Evolutionary conservation across 2,329 filamentous ascomycete genomes (phyloP), one percentile per base, ranked within the genome.

Genomic region (Fusarium scirpi): DNA sequence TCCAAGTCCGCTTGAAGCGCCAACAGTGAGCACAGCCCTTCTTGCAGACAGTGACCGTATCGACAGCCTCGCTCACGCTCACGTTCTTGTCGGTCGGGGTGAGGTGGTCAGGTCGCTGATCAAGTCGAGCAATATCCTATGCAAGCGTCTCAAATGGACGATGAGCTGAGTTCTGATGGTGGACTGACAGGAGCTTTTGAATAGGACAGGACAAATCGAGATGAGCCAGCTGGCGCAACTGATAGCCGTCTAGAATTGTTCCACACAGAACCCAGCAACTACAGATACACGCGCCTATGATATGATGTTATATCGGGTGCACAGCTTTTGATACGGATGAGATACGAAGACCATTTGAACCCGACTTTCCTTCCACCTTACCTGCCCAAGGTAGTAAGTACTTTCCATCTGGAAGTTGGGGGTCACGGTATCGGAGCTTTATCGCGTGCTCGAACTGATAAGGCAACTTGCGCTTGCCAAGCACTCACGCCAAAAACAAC

Each of bases 211-310:
- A 47, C 72, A 74, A 69, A 65, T 73, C 52, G 58, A 66, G 58
- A 53, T 40, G 57, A 71, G 72, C 72, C 72, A 74, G 68, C 65
- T 74, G 72, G 70, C 70, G 59, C 49, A 58, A 62, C 55, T 58
- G 53, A 63, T 64, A 64, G 38, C 62, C 55, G 56, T 65, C 57
- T 44, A 52, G 58, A 58, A 47, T 40, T 62, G 45, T 62, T 66
- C 68, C 68, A 71, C 62, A 69, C 64, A 69, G 68, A 71, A 69
- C 68, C 68, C 20, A 56, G 64, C 52, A 51, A 29, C 49, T 41
- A 27, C 24, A 65, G 55, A 38, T 55, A 58, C 58, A 47, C 47
- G 34, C 30, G 48, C 29, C 32, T 54, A 70, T 70, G 67, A 68
- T 68, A 68, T 68, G 67, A 59, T 51, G 40, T 52, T 52, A 24